A percentile compares a stretch with the other conserved stretches of the same genome.
These are phyloP conservation scores for Apiospora malaysiana DNA, from an alignment of 2,329 filamentous ascomycete genomes.

Conservation along the genomic window DNA sequence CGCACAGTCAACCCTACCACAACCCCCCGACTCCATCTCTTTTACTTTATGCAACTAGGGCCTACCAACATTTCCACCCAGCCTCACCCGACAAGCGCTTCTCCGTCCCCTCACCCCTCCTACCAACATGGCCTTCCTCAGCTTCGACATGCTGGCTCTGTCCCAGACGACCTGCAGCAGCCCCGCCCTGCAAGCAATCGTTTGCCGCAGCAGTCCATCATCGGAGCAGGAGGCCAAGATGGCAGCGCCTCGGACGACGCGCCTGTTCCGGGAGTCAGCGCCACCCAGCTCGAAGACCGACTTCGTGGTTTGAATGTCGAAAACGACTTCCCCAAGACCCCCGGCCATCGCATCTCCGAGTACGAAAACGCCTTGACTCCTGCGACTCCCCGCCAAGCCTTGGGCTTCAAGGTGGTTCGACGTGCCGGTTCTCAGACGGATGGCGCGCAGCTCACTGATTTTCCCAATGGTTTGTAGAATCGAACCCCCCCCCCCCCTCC, in stretches of 20 bases:
- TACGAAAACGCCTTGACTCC: conserved; percentile 65
- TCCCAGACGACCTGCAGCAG: conserved; percentile 42
- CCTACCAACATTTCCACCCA: conserved; percentile 44
- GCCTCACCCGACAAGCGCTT: conserved; percentile 38
- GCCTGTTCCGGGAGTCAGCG: conserved; percentile 27
- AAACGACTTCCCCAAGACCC: conserved; percentile 38
- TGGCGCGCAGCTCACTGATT: conserved; percentile 56
- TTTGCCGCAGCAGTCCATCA: neutral
- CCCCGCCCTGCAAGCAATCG: conserved; percentile 32
- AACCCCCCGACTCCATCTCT: conserved; percentile 41
- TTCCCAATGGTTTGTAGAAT: conserved; percentile 79
- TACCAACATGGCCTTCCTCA: conserved; percentile 63
- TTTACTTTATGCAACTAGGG: conserved; percentile 71
- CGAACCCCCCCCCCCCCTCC: too few species aligned
- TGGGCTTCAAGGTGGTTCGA: conserved; percentile 63
- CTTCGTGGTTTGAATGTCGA: conserved; percentile 59
- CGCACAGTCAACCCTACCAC: conserved; percentile 55
- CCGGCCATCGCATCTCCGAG: conserved; percentile 62
- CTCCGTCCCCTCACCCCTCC: conserved; percentile 40
- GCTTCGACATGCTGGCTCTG: conserved; percentile 48
- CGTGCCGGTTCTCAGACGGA: conserved; percentile 46
- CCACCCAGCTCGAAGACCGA: conserved; percentile 52
- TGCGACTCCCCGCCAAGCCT: conserved; percentile 51
- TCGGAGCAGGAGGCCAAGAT: conserved; percentile 2
- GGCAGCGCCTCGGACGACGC: conserved; percentile 29